Evolutionary conservation across 140 eudicot species (phyloP).

Genomic region (Bidens hawaiensis): DNA sequence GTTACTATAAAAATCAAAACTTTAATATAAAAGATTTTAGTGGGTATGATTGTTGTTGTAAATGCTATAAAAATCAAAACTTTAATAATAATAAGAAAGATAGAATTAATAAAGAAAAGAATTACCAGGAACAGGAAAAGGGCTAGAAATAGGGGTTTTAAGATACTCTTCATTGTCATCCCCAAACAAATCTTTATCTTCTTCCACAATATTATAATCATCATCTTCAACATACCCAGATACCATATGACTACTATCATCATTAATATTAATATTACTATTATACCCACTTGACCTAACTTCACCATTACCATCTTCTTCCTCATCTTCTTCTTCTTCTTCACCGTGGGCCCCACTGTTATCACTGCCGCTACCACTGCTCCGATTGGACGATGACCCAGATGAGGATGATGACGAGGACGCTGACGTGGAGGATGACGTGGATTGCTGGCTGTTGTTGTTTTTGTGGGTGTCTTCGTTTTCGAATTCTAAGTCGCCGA

Average conservation of each 20-base stretch:
- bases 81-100: background rate
- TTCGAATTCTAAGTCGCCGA: constrained; percentile 59
- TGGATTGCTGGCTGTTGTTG: constrained; percentile 43
- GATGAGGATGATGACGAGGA: constrained; percentile 29
- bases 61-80: too few relatives aligned
- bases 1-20: too few relatives aligned
- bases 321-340: background rate
- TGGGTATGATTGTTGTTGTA: too few relatives aligned
- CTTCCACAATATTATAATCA: constrained; percentile 31
- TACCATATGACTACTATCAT: background rate
- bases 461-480: constrained; percentile 21
- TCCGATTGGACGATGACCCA: background rate
- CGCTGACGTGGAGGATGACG: constrained; percentile 66
- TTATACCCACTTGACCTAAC: background rate
- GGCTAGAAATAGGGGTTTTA: constrained; percentile 63
- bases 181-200: constrained; percentile 84
- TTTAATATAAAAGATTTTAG: too few relatives aligned
- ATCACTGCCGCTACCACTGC: background rate
- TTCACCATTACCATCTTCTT: constrained; percentile 3
- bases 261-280: background rate
- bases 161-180: constrained; percentile 87
- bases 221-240: background rate
- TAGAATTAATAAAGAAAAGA: too few relatives aligned
- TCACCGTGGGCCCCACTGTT: background rate
- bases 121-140: constrained; percentile 85